Percentiles rank a stretch among this genome's conserved stretches.
Evolutionary conservation across 495 filamentous ascomycete genomes (phyloP).

Genomic region (Xylaria palmicola): DNA sequence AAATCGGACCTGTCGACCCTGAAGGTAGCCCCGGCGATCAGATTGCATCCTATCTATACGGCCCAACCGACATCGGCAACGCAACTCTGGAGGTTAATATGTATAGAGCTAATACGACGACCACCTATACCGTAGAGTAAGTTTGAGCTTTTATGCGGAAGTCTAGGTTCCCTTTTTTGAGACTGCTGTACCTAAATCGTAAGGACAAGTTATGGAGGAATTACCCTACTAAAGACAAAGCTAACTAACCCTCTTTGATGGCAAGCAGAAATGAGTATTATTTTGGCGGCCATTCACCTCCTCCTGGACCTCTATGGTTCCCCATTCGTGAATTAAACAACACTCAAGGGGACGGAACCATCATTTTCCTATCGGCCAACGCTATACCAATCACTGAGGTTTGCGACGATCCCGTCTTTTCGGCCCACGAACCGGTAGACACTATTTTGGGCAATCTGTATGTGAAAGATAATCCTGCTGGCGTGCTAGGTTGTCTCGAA

Average conservation of each 20-base stretch:
- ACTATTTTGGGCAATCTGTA: not conserved
- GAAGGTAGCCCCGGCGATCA: not conserved
- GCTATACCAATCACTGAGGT: not conserved
- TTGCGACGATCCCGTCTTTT: constrained; percentile 6
- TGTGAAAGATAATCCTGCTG: not conserved
- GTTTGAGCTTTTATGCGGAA: not conserved
- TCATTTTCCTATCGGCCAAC: constrained; percentile 6
- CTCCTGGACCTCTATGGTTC: not conserved
- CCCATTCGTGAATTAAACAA: constrained; percentile 3
- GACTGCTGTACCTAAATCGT: not conserved
- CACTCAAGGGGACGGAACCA: not conserved
- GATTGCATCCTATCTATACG: not conserved
- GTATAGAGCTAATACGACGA: not conserved
- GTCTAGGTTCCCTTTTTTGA: not conserved
- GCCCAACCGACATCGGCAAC: not conserved
- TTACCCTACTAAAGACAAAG: not conserved
- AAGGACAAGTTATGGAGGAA: not conserved
- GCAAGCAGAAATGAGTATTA: not conserved
- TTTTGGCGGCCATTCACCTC: not conserved
- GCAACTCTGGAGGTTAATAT: not conserved
- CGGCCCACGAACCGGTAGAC: not conserved
- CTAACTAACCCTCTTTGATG: not conserved
- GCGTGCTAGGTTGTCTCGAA: constrained; percentile 10
- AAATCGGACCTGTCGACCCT: not conserved
- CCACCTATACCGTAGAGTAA: not conserved